Conservation (phyloP, 352 stramenopile genomes). For the Globisporangium barbulae region DNA sequence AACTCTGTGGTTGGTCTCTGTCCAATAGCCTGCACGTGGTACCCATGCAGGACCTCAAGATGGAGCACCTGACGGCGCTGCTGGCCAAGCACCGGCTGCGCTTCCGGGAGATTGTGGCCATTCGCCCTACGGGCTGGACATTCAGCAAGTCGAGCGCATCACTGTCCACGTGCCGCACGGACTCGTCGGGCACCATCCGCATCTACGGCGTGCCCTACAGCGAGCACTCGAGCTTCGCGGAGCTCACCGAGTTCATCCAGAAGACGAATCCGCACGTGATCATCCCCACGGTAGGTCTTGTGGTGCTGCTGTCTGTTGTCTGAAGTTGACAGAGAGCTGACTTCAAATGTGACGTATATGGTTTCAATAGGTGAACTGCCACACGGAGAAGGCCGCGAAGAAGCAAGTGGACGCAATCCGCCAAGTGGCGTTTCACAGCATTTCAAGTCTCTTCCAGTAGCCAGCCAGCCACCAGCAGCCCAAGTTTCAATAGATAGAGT, state of each 20-base stretch:
- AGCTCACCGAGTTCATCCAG: conserved; percentile 92
- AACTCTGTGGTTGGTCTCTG: conserved; percentile 1
- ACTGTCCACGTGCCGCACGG: conserved; percentile 71
- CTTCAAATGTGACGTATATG: not conserved
- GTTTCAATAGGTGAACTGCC: conserved; percentile 65
- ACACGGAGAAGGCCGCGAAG: conserved; percentile 50
- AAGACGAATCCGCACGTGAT: conserved; percentile 85
- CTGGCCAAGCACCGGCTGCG: conserved; percentile 63
- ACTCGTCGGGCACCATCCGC: conserved; percentile 76
- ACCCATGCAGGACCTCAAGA: conserved; percentile 90
- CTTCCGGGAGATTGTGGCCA: conserved; percentile 88
- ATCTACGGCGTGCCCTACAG: conserved; percentile 96
- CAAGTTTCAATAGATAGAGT: not conserved
- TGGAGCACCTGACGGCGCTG: conserved; percentile 82
- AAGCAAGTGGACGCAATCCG: conserved; percentile 68
- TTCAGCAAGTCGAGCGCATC: conserved; percentile 55
- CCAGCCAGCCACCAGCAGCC: too few species aligned
- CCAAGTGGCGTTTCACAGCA: conserved; percentile 63
- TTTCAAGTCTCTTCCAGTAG: conserved; percentile 43
- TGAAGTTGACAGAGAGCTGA: not conserved
- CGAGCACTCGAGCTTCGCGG: conserved; percentile 95
- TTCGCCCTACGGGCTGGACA: conserved; percentile 94
- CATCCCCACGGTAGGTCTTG: conserved; percentile 83
- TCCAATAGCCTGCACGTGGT: conserved; percentile 87
- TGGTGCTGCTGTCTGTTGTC: not conserved